phyloP scores from a whole-genome alignment of 2,329 filamentous ascomycete species.

The Cladosporium sp. region DNA sequence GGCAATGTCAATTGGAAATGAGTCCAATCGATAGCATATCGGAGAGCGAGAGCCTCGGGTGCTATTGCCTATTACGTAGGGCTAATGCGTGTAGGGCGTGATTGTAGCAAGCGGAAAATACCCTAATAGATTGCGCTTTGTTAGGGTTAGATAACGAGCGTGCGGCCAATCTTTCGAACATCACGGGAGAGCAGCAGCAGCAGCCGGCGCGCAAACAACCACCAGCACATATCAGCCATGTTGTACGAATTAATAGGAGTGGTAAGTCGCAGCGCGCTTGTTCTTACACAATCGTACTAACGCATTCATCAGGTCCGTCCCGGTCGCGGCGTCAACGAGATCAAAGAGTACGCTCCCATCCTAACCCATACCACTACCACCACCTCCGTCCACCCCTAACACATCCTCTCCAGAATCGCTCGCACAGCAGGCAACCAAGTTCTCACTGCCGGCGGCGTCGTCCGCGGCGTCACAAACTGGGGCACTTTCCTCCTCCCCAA shows the following conservation, averaged over 20 bases:
- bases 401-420: constrained; percentile 66
- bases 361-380: constrained; percentile 19
- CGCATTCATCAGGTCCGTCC: constrained; percentile 71
- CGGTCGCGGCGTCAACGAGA: constrained; percentile 76
- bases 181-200: background rate
- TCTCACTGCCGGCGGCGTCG: constrained; percentile 79
- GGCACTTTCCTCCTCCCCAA: constrained; percentile 85
- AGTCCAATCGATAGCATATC: constrained; percentile 8
- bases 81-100: constrained; percentile 8
- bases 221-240: constrained; percentile 55
- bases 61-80: constrained; percentile 8
- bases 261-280: constrained; percentile 58
- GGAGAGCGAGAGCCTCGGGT: constrained; percentile 1
- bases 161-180: constrained; percentile 9
- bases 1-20: constrained; percentile 3
- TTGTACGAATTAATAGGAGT: constrained; percentile 97
- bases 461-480: constrained; percentile 94
- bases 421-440: constrained; percentile 79
- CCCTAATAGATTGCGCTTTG: background rate
- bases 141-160: constrained; percentile 3
- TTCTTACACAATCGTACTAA: background rate
- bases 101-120: background rate
- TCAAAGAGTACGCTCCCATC: constrained; percentile 76
- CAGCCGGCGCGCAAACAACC: constrained; percentile 1
- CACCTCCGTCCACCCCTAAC: constrained; percentile 20